Evolutionary conservation across 805 yeast species (phyloP), one percentile per base, ranked within the genome.

Genomic region (Wickerhamiella sorbophila): DNA sequence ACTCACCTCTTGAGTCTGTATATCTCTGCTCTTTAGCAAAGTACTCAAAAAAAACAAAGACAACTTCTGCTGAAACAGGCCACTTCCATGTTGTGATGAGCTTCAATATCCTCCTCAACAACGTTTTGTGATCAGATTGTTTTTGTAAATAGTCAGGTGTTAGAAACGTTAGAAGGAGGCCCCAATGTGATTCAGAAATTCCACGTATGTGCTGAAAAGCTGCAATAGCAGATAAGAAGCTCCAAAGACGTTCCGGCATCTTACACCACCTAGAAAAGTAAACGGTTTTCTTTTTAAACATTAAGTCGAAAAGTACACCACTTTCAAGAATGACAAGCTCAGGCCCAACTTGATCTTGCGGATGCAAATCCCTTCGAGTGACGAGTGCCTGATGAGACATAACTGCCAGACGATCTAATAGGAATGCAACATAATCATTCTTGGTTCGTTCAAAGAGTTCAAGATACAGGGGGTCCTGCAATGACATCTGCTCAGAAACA

Each of bases 1-100:
- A 31, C 39, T 52, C 52, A 12, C 54, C 51, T 0, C 36, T 29
- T 2, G 53, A 49, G 29, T 52, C 55, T 1, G 51, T 48, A 34
- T 50, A 48, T 18, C 49, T 43, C 18, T 43, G 44, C 24, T 41
- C 48, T n/a, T 45, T 44, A 1, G 52, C 49, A 17, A 44, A 49
- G 15, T 24, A 48, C 9, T 42, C 41, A 43, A 51, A 52, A 5
- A 49, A 38, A 4, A 33, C 44, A 15, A 36, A 29, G 6, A 48
- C 32, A 1, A 49, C 19, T 4, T 46, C 52, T 1, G 45, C 40
- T 4, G 34, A 33, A 1, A 40, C 45, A 3, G 52, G 51, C 57
- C 57, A 53, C 19, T 34, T 19, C 53, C 54, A 52, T 8, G 18
- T 18, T 1, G 42, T 16, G 9, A 49, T 33, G 3, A 53, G 46